Evolutionary conservation across 768 basidiomycete genomes (phyloP), one percentile per base, ranked within the genome.

Genomic region (Tylopilus plumbeoviolaceoides): DNA sequence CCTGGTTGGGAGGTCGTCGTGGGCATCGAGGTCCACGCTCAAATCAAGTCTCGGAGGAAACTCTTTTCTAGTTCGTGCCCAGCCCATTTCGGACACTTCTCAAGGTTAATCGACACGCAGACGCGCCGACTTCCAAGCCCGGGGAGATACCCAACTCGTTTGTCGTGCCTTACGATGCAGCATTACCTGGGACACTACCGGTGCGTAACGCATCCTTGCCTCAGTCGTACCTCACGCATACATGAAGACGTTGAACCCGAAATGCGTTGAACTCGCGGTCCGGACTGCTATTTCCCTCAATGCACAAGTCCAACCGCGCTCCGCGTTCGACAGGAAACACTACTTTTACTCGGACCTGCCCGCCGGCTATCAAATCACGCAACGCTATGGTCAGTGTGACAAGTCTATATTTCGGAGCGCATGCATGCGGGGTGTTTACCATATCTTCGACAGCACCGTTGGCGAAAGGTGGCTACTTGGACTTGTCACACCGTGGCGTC

Each of bases 341-440:
- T 99, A 99, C 67, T 98, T 98, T 69, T 98, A 99, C 64, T 80
- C 91, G 5, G 97, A 98, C 69, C 78, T 97, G 33, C 94, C 97
- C 0, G 78, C 87, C 5, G 95, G 95, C 0, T 98, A 94, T 70
- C 97, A 99, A 71, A 95, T 99, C 56, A 99, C 95, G 0, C 95
- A 98, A 66, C 89, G 91, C 57, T 97, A 98, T 69, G 82, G 91
- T 91, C 55, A 58, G 61, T 64, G 23, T 8, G 25, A 30, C 17
- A 23, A 41, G 10, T 48, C 39, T n/a, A 47, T 28, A 11, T 15
- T n/a, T 18, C 21, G 3, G 36, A 18, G 17, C 15, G 52, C 39
- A 20, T 45, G 15, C 45, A 44, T 15, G 7, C 7, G 10, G 39
- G 2, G 23, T 2, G 10, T 33, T 10, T 43, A 51, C 45, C 14